Evolutionary conservation across 495 filamentous ascomycete genomes (phyloP).

Genomic region (Bryoglossum gracile): DNA sequence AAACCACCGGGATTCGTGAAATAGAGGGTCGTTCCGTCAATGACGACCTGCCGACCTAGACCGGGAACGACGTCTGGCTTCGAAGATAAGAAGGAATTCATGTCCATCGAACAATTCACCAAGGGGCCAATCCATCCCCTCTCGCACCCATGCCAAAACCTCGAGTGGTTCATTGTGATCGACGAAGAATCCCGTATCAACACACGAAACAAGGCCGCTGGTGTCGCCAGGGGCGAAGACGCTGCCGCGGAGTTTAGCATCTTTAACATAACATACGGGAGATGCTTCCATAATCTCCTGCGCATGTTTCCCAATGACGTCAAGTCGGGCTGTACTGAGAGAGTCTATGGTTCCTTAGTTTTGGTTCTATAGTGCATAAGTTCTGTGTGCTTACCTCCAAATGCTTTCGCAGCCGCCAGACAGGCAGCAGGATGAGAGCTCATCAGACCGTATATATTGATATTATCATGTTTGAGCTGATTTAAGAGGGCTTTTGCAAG

Average conservation of each 20-base stretch:
- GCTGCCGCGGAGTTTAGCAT: constrained; percentile 27
- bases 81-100: no score
- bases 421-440: constrained; percentile 30
- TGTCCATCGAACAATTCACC: constrained; percentile 24
- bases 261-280: constrained; percentile 29
- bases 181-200: constrained; percentile 32
- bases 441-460: constrained; percentile 31
- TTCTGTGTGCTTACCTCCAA: no score
- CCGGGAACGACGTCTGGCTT: no score
- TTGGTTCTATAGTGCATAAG: no score
- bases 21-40: no score
- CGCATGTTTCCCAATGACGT: constrained; percentile 15
- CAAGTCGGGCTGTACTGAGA: neutral
- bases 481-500: constrained; percentile 28
- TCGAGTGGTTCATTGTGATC: constrained; percentile 32
- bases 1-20: no score
- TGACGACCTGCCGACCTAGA: no score
- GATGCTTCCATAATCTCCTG: constrained; percentile 26
- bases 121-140: constrained; percentile 30
- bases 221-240: constrained; percentile 20
- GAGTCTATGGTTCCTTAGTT: no score
- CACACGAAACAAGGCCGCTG: constrained; percentile 25
- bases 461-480: constrained; percentile 19
- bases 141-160: constrained; percentile 24
- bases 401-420: constrained; percentile 25